Evolutionary conservation across 2,329 filamentous ascomycete genomes (phyloP), one percentile per base, ranked within the genome.

Genomic region (Fusarium fujikuroi): DNA sequence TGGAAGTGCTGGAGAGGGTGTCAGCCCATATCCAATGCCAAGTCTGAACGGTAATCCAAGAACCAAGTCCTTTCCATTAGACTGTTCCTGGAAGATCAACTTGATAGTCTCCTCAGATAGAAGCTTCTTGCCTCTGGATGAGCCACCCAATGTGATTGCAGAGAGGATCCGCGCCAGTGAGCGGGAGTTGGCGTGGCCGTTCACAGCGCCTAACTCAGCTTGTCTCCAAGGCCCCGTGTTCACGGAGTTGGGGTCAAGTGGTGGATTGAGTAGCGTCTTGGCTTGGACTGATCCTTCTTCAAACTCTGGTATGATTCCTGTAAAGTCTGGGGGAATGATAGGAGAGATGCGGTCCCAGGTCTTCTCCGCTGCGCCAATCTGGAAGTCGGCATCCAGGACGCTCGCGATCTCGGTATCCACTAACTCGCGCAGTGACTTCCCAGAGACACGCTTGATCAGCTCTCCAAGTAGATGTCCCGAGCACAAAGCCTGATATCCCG

Each of bases 151-250:
- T 0, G 62, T 42, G 8, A 67, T 40, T 14, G 34, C 64, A 3
- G 64, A 67, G 8, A 67, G 34, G 1, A 67, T 46, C 2, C 64
- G 62, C 1, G 44, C 11, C 1, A 67, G 5, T 0, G 64, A 39
- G 0, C 64, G 62, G 2, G 64, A 66, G 9, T 67, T 67, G 2
- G 14, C 44, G 0, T 66, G 64, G 7, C 64, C 64, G 15, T 67
- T 67, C 0, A n/a, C 34, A 1, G 28, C 8, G 4, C 64, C 64
- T 3, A 67, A 21, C 0, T 60, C 52, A 10, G 64, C 62, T 7
- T 46, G 28, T 9, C 3, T 52, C 64, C 64, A 67, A 1, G 10
- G 37, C 6, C 23, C 34, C 2, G 52, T 66, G 4, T 67, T 67
- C 0, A 14, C 64, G 0, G 11, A 36, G 0, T n/a, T 66, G 0